Percentiles rank a stretch among this genome's conserved stretches.
Evolutionary conservation across 2,329 filamentous ascomycete genomes (phyloP).

Genomic region (Aspergillus ustus): DNA sequence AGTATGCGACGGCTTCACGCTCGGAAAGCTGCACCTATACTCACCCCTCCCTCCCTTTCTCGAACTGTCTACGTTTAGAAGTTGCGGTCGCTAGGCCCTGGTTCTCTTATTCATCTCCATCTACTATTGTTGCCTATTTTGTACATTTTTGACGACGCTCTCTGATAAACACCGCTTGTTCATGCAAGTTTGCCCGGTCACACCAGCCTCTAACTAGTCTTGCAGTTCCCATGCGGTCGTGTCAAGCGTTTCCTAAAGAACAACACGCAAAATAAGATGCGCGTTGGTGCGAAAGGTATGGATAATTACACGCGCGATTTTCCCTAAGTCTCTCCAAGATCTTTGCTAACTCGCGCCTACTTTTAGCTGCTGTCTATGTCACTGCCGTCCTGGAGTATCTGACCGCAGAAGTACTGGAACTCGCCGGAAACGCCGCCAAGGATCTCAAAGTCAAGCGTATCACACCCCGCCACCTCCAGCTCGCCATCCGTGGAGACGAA

Average conservation of each 20-base stretch:
- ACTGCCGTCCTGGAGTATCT: conserved; percentile 98
- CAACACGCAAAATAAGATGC: conserved; percentile 99
- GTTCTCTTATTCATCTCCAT: neutral
- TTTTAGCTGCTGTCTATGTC: conserved; percentile 86
- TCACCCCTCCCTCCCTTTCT: conserved; percentile 2
- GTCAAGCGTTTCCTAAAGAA: conserved; percentile 99
- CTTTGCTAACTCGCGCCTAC: conserved; percentile 22
- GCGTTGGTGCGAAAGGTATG: conserved; percentile 86
- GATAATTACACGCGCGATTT: neutral
- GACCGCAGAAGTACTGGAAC: conserved; percentile 95
- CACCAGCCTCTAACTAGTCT: conserved; percentile 4
- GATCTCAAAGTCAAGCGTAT: conserved; percentile 99
- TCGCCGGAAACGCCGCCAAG: conserved; percentile 98
- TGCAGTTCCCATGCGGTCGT: conserved; percentile 96
- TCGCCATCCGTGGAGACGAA: conserved; percentile 97
- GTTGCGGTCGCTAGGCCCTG: neutral
- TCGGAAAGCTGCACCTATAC: conserved; percentile 2
- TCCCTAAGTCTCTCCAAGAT: neutral
- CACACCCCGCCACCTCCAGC: conserved; percentile 94
- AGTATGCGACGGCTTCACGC: conserved; percentile 1
- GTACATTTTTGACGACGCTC: neutral
- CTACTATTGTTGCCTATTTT: neutral
- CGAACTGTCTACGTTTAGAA: neutral
- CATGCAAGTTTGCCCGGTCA: neutral
- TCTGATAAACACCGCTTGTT: neutral